Base-by-base conservation (phyloP, 2,329 filamentous ascomycete genomes). In the Cryphonectria japonica region DNA sequence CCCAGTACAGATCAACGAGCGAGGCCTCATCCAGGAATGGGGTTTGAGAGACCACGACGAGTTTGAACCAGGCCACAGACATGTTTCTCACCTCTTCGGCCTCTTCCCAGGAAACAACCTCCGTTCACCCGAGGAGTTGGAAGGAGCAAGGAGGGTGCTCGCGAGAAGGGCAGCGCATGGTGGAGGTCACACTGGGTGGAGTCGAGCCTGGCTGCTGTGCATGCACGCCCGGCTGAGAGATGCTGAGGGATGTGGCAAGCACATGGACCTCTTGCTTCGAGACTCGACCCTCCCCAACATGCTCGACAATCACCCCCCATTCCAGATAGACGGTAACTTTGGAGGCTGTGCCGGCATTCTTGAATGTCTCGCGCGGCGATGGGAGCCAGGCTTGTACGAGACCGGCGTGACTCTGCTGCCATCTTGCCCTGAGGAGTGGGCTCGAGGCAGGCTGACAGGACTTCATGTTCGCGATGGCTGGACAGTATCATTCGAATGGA, bases 301-400 rank as follows among this genome's bases (percentile, higher is more conserved):
- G 69, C 73, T 85, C 2, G 83, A 85, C 66, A 80, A 78, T 9
- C 82, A 84, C 61, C 83, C 82, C 0, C 82, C 82, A 16, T 85
- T 86, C 72, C 84, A 86, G 72, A 85, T 85, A 32, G 84, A 86
- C 73, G 84, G 84, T 0, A 86, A 86, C 68, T 84, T 86, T 72
- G 85, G 85, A 1, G 82, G 81, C 1, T 81, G 80, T n/a, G 82
- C 82, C 3, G 85, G 83, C 1, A 82, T 86, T 19, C 73, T 83
- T 1, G 84, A 86, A 75, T 83, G 82, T 76, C 71, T 85, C 46
- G 71, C 85, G 19, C 83, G 86, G 73, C 74, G 78, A 69, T 75
- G 79, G 66, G 76, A 78, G 50, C 76, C 76, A 4, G 57, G 76
- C n/a, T 41, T 70, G 50, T 70, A 63, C 13, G 65, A 62, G 13